Conservation (phyloP, 495 filamentous ascomycete genomes). For the Hypomontagnella monticulosa region DNA sequence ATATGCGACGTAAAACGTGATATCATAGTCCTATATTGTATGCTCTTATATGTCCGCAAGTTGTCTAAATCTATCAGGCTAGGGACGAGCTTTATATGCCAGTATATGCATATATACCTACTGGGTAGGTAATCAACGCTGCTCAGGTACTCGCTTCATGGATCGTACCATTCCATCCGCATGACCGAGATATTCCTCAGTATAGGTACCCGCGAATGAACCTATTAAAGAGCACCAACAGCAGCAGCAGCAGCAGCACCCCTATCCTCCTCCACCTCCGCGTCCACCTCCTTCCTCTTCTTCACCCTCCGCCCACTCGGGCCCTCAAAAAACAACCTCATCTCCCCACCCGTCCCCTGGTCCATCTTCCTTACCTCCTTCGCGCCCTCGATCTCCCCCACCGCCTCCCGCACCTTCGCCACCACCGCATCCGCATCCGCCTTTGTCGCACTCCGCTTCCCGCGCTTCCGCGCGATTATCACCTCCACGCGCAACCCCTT, state of each 20-base stretch:
- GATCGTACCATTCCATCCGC: too few species aligned
- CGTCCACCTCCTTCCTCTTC: not conserved
- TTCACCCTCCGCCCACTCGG: conserved; percentile 28
- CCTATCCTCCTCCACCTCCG: conserved; percentile 1
- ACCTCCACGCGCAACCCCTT: conserved; percentile 73
- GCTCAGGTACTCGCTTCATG: not conserved
- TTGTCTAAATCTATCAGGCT: not conserved
- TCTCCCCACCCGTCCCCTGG: conserved; percentile 45
- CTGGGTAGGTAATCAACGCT: too few species aligned
- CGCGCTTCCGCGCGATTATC: conserved; percentile 55
- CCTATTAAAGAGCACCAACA: too few species aligned
- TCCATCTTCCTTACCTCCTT: conserved; percentile 53
- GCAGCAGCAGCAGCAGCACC: not conserved
- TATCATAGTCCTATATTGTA: not conserved
- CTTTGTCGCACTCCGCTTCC: conserved; percentile 38
- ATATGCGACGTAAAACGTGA: too few species aligned
- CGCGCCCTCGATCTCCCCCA: conserved; percentile 45
- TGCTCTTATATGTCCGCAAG: not conserved
- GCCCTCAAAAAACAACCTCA: conserved; percentile 53
- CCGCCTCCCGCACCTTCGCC: conserved; percentile 40
- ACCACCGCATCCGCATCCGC: conserved; percentile 52
- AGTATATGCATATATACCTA: not conserved
- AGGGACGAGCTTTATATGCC: not conserved
- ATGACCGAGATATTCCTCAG: too few species aligned
- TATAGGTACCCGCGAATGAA: too few species aligned